Percentiles rank a stretch among this genome's conserved stretches.
Evolutionary conservation across 2,329 filamentous ascomycete species (phyloP).

Genomic region (Epichloe uncinata): DNA sequence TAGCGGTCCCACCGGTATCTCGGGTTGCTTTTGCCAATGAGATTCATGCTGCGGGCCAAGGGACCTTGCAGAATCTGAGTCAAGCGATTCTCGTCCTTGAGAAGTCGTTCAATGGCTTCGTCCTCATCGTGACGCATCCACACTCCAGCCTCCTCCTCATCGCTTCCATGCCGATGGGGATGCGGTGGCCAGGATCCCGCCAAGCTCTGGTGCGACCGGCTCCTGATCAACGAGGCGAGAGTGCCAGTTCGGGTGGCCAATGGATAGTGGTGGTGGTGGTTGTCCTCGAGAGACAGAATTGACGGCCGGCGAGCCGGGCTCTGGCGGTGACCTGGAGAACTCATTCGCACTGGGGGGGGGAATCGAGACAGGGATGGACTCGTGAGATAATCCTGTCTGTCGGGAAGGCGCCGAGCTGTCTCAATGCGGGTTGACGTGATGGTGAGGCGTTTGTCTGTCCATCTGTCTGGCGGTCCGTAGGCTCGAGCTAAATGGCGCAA

Average conservation of each 20-base stretch:
- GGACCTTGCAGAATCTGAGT: constrained; percentile 49
- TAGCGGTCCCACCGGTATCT: constrained; percentile 78
- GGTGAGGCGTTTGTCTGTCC: not conserved
- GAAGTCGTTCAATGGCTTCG: constrained; percentile 31
- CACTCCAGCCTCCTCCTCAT: constrained; percentile 20
- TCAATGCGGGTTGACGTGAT: not conserved
- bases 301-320: constrained; percentile 18
- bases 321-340: constrained; percentile 15
- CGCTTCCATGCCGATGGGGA: constrained; percentile 10
- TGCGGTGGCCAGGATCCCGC: constrained; percentile 13
- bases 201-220: constrained; percentile 23
- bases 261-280: constrained; percentile 16
- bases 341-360: constrained; percentile 13
- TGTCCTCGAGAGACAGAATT: constrained; percentile 20
- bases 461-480: not conserved
- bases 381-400: not conserved
- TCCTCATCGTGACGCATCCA: constrained; percentile 19
- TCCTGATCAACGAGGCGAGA: constrained; percentile 25
- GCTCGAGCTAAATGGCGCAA: not conserved
- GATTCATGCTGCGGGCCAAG: constrained; percentile 66
- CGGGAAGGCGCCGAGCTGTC: not conserved
- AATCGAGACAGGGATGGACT: not conserved
- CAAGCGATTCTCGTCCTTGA: constrained; percentile 44
- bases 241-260: constrained; percentile 24
- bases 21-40: constrained; percentile 82